A percentile compares a stretch with the other conserved stretches of the same genome.
These are phyloP conservation scores for Buddleja alternifolia DNA, from an alignment of 257 asterid genomes.

Conservation along the genomic window DNA sequence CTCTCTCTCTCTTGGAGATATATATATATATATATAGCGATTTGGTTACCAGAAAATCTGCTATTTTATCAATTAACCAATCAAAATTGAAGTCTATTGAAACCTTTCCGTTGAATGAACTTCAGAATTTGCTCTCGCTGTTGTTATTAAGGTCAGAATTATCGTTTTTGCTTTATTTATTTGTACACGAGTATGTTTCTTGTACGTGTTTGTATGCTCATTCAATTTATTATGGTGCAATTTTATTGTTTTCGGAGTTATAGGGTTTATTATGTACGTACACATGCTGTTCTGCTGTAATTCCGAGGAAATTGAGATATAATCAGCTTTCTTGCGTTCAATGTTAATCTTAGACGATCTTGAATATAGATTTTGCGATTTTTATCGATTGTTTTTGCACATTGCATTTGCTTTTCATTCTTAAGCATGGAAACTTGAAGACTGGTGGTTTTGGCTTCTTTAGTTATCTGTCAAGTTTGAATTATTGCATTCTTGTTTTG, in stretches of 20 bases:
- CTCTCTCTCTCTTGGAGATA: too few relatives aligned
- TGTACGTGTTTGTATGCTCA: background rate
- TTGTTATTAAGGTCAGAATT: background rate
- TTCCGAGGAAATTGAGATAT: background rate
- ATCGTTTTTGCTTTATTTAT: background rate
- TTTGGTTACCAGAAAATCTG: slow-evolving; percentile 12
- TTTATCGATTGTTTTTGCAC: too few relatives aligned
- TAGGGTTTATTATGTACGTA: slow-evolving; percentile 5
- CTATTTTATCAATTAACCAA: background rate
- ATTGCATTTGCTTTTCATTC: too few relatives aligned
- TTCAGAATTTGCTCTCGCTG: background rate
- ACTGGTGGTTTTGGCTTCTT: too few relatives aligned
- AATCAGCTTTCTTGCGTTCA: background rate
- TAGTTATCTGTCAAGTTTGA: too few relatives aligned
- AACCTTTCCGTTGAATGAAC: slow-evolving; percentile 1
- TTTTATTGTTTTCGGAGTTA: background rate
- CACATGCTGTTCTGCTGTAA: background rate
- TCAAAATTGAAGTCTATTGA: background rate
- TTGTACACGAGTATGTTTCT: background rate
- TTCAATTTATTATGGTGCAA: background rate
- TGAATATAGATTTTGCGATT: background rate
- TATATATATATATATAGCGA: slow-evolving; percentile 26
- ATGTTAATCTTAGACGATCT: background rate
- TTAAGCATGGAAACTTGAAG: too few relatives aligned
- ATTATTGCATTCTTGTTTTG: too few relatives aligned